phyloP scores from a whole-genome alignment of 2,329 filamentous ascomycete species.

The Graphiopsis chlorocephala region DNA sequence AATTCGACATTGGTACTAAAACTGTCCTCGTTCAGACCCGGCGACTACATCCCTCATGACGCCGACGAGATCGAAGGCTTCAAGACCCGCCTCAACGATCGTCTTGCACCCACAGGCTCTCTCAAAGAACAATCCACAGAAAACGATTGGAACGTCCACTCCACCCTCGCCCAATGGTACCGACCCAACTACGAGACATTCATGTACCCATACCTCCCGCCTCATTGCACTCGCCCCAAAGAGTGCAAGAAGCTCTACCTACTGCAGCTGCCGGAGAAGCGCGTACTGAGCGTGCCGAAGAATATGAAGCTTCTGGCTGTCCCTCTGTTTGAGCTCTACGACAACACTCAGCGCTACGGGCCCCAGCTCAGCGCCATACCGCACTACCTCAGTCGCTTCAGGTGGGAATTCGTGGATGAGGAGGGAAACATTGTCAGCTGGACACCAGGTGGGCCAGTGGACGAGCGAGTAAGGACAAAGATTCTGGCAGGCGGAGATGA shows the following conservation, averaged over 20 bases:
- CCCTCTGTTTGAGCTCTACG: constrained; percentile 95
- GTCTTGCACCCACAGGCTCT: constrained; percentile 78
- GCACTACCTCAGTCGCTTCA: constrained; percentile 89
- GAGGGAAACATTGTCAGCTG: constrained; percentile 70
- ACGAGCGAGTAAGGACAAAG: constrained; percentile 31
- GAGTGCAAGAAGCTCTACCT: constrained; percentile 99
- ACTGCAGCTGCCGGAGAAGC: constrained; percentile 87
- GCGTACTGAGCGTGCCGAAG: constrained; percentile 94
- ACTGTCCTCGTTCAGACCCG: constrained; percentile 58
- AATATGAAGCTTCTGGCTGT: constrained; percentile 99
- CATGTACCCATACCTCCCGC: constrained; percentile 98
- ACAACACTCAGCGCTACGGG: constrained; percentile 92
- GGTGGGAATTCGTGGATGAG: constrained; percentile 97
- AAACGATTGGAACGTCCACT: constrained; percentile 84
- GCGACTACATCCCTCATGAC: constrained; percentile 85
- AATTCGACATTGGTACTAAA: not conserved
- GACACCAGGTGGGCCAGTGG: constrained; percentile 31
- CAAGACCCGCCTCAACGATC: constrained; percentile 87
- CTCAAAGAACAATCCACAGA: constrained; percentile 63
- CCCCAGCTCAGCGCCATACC: constrained; percentile 95
- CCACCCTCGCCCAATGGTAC: constrained; percentile 98
- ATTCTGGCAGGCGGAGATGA: constrained; percentile 32
- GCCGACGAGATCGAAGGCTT: constrained; percentile 95
- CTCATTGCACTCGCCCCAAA: constrained; percentile 93
- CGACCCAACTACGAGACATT: constrained; percentile 98